phyloP scores from a whole-genome alignment of 306 rosid species.

The Oemleria cerasiformis region DNA sequence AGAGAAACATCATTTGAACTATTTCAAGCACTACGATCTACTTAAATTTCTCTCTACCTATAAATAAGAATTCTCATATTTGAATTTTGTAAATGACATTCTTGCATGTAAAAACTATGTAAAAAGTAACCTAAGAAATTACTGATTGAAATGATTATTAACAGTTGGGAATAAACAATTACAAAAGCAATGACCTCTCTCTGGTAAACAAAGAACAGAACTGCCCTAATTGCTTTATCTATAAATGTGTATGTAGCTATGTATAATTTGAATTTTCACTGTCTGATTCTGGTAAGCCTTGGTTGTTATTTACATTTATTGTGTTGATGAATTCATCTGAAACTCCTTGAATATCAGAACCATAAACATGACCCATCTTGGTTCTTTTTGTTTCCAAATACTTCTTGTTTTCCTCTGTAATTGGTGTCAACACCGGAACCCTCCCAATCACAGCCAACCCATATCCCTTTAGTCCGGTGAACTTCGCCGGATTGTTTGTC shows the following conservation, averaged over 20 bases:
- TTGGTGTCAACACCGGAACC: slow-evolving; percentile 76
- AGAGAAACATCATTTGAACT: no score
- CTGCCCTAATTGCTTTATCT: neutral
- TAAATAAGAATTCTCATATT: no score
- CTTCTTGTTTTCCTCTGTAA: slow-evolving; percentile 65
- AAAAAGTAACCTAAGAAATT: no score
- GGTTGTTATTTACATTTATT: slow-evolving; percentile 30
- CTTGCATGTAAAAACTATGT: no score
- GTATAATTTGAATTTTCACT: slow-evolving; percentile 3
- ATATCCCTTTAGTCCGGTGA: slow-evolving; percentile 71
- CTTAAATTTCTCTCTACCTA: no score
- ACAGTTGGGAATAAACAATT: neutral
- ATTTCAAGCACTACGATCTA: no score
- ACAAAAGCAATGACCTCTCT: neutral
- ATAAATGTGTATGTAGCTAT: neutral
- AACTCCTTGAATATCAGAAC: slow-evolving; percentile 61
- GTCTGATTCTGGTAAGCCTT: neutral
- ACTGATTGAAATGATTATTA: no score
- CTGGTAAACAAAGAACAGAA: no score
- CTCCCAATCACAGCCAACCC: slow-evolving; percentile 78
- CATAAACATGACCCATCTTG: slow-evolving; percentile 88
- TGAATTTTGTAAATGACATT: no score
- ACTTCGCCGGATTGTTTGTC: slow-evolving; percentile 91
- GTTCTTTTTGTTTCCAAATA: slow-evolving; percentile 80
- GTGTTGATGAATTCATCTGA: slow-evolving; percentile 36